phyloP scores from a whole-genome alignment of 768 basidiomycete species.

The Brasilioporus rufonigricans region DNA sequence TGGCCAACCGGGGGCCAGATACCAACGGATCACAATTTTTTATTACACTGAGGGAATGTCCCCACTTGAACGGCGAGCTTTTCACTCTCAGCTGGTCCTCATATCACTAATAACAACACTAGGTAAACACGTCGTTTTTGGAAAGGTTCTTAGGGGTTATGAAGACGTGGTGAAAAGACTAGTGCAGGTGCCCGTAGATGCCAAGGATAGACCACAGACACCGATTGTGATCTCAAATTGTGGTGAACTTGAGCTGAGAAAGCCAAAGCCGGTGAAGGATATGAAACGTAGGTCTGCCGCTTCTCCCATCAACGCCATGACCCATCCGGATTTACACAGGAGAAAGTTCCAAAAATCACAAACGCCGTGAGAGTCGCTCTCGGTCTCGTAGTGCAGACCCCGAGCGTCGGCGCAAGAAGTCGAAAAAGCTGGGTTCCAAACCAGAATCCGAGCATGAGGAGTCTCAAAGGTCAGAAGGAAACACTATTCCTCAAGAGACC shows the following conservation, averaged over 20 bases:
- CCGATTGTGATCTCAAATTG: constrained; percentile 73
- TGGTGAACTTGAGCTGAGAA: constrained; percentile 79
- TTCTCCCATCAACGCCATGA: background rate
- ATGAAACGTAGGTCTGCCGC: constrained; percentile 10
- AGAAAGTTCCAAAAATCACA: constrained; percentile 12
- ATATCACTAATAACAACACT: background rate
- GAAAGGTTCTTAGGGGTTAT: constrained; percentile 57
- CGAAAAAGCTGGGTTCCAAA: constrained; percentile 16
- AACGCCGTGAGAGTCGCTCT: constrained; percentile 22
- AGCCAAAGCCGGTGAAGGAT: constrained; percentile 8
- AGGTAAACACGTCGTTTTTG: constrained; percentile 64
- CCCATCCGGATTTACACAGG: background rate
- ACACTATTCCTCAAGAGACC: constrained; percentile 44
- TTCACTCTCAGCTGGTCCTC: background rate
- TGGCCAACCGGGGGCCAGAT: constrained; percentile 85
- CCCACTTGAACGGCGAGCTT: constrained; percentile 65
- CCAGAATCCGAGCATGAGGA: constrained; percentile 9
- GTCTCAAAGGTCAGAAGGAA: background rate
- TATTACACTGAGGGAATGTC: constrained; percentile 72
- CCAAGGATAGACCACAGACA: constrained; percentile 66
- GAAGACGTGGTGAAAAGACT: constrained; percentile 59
- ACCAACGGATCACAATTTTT: constrained; percentile 91
- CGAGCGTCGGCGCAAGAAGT: constrained; percentile 28
- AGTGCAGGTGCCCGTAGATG: constrained; percentile 64
- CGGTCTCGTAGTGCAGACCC: constrained; percentile 30